Percentiles rank a stretch among this genome's conserved stretches.
These are phyloP conservation scores for Annulohypoxylon truncatum DNA, from an alignment of 2,329 filamentous ascomycete genomes.

Conservation along the genomic window DNA sequence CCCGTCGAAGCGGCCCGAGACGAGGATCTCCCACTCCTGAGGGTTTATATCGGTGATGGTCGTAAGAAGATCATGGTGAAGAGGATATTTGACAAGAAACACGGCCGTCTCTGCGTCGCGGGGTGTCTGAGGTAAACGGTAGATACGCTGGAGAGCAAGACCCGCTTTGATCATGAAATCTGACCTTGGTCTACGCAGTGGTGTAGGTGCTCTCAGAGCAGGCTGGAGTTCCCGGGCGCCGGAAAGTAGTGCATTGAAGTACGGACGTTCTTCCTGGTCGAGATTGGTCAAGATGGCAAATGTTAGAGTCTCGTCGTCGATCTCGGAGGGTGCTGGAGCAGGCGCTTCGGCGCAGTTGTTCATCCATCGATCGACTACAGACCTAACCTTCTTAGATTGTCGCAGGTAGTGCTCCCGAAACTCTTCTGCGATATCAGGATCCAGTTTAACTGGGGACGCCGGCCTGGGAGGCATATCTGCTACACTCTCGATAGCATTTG, in stretches of 20 bases:
- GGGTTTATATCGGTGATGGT: slow-evolving; percentile 88
- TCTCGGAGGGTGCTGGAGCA: slow-evolving; percentile 82
- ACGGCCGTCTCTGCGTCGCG: slow-evolving; percentile 88
- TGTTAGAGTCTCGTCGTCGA: slow-evolving; percentile 92
- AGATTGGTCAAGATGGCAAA: slow-evolving; percentile 95
- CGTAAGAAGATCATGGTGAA: slow-evolving; percentile 85
- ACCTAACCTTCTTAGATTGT: slow-evolving; percentile 91
- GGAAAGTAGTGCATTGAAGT: slow-evolving; percentile 83
- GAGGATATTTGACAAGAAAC: slow-evolving; percentile 84
- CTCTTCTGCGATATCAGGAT: slow-evolving; percentile 93
- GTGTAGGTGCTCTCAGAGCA: slow-evolving; percentile 74
- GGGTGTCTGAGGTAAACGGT: slow-evolving; percentile 77
- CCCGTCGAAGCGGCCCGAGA: slow-evolving; percentile 92
- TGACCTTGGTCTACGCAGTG: slow-evolving; percentile 72
- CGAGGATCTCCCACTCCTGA: slow-evolving; percentile 96
- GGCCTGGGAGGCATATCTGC: slow-evolving; percentile 70
- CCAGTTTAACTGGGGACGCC: slow-evolving; percentile 76
- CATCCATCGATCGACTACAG: slow-evolving; percentile 92
- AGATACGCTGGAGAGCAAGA: slow-evolving; percentile 84
- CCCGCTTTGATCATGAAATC: slow-evolving; percentile 81
- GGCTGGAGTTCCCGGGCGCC: slow-evolving; percentile 68
- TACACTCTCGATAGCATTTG: slow-evolving; percentile 70
- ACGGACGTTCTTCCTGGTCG: slow-evolving; percentile 77
- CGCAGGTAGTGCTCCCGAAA: slow-evolving; percentile 92
- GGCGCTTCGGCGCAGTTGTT: slow-evolving; percentile 80